Percentiles rank a stretch among this genome's conserved stretches.
These are phyloP conservation scores for Podospora comata DNA, from an alignment of 495 filamentous ascomycete species.

Conservation along the genomic window DNA sequence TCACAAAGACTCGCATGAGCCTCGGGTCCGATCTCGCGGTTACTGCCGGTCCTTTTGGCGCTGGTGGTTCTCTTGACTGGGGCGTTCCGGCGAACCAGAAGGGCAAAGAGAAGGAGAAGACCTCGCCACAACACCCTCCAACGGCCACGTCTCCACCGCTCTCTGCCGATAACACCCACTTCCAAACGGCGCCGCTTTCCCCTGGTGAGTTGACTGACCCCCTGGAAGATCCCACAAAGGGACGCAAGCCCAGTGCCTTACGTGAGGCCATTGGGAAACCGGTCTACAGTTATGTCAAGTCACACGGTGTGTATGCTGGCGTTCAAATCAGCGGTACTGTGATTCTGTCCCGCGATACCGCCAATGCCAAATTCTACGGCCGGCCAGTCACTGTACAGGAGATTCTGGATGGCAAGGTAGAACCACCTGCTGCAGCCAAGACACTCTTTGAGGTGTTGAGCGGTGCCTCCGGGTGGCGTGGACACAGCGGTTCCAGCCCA, in stretches of 20 bases:
- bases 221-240: constrained; percentile 14
- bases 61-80: constrained; percentile 63
- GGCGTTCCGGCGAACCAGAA: constrained; percentile 27
- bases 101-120: constrained; percentile 22
- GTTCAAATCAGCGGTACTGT: constrained; percentile 76
- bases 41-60: constrained; percentile 68
- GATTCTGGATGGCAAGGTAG: constrained; percentile 65
- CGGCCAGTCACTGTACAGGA: constrained; percentile 58
- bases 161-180: constrained; percentile 23
- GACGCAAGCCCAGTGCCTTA: constrained; percentile 28
- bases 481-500: constrained; percentile 12
- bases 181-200: constrained; percentile 14
- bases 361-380: constrained; percentile 75
- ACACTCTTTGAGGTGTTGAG: constrained; percentile 28
- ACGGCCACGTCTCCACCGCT: constrained; percentile 10
- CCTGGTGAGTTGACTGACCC: constrained; percentile 13
- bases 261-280: constrained; percentile 45
- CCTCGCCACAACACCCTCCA: neutral
- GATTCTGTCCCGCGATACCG: constrained; percentile 73
- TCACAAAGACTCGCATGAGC: constrained; percentile 69
- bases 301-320: constrained; percentile 72
- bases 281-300: constrained; percentile 80
- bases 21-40: constrained; percentile 73
- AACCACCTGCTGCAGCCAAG: constrained; percentile 24
- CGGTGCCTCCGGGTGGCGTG: constrained; percentile 29